phyloP scores from a whole-genome alignment of 257 asterid genomes.

The Nicotiana noctiflora region DNA sequence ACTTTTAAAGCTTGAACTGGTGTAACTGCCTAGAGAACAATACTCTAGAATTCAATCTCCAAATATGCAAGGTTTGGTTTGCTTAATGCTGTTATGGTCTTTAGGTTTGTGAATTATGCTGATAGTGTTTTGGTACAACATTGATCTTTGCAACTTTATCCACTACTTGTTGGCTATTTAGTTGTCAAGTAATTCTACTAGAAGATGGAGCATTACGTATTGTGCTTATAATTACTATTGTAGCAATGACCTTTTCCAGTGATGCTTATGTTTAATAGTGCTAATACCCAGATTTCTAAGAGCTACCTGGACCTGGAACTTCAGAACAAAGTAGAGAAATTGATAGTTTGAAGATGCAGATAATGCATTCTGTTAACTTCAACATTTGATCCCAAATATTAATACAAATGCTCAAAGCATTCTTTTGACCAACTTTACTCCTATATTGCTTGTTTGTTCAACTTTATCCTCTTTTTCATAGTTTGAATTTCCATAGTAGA shows the following conservation, averaged over 20 bases:
- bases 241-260: constrained; percentile 33
- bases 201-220: background rate
- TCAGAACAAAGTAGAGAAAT: constrained; percentile 43
- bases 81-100: background rate
- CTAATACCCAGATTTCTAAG: constrained; percentile 51
- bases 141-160: background rate
- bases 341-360: constrained; percentile 73
- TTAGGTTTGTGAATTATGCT: background rate
- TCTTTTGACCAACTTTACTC: constrained; percentile 10
- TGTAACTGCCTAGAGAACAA: background rate
- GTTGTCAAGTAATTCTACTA: background rate
- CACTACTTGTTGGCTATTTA: background rate
- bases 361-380: constrained; percentile 74
- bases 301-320: constrained; percentile 40
- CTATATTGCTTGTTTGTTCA: background rate
- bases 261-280: constrained; percentile 52
- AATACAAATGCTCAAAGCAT: constrained; percentile 64
- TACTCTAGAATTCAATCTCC: background rate
- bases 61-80: background rate
- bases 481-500: background rate
- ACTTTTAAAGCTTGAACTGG: background rate
- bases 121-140: background rate
- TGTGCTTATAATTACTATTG: background rate
- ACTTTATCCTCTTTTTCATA: background rate
- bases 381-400: constrained; percentile 45